Evolutionary conservation across 169 alveolate genomes (phyloP).

Genomic region (Plasmodium adleri): DNA sequence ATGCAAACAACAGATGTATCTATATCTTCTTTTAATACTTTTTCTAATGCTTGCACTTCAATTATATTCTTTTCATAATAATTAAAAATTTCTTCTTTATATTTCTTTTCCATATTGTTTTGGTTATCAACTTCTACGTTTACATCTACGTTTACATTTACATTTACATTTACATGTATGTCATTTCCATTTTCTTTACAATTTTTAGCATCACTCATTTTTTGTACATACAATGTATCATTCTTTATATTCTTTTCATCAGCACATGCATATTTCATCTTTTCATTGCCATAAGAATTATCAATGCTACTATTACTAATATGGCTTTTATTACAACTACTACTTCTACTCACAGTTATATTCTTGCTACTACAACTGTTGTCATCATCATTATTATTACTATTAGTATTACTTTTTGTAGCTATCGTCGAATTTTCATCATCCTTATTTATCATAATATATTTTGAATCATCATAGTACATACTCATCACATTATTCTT

Average conservation of each 20-base stretch:
- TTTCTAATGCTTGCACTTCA: slow-evolving; percentile 25
- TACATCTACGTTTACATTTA: neutral
- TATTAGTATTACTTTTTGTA: too few relatives aligned
- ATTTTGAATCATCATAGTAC: too few relatives aligned
- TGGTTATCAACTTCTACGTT: too few relatives aligned
- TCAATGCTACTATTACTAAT: neutral
- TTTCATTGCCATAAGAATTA: too few relatives aligned
- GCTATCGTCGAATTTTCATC: too few relatives aligned
- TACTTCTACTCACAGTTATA: neutral
- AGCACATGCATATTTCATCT: too few relatives aligned
- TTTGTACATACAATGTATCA: neutral
- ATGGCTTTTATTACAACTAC: neutral
- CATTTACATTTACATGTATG: neutral
- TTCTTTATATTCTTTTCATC: too few relatives aligned
- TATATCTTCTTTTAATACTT: slow-evolving; percentile 36
- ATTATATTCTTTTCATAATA: slow-evolving; percentile 20
- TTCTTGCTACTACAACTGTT: too few relatives aligned
- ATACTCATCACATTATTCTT: too few relatives aligned
- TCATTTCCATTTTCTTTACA: neutral
- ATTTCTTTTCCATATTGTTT: slow-evolving; percentile 14
- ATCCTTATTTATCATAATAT: too few relatives aligned
- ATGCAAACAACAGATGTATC: slow-evolving; percentile 69
- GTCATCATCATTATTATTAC: too few relatives aligned
- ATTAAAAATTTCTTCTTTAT: slow-evolving; percentile 27
- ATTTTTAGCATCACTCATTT: neutral